A percentile compares a stretch with the other conserved stretches of the same genome.
Conservation (phyloP, 2,329 filamentous ascomycete species). For the Dichotomopilus funicola region DNA sequence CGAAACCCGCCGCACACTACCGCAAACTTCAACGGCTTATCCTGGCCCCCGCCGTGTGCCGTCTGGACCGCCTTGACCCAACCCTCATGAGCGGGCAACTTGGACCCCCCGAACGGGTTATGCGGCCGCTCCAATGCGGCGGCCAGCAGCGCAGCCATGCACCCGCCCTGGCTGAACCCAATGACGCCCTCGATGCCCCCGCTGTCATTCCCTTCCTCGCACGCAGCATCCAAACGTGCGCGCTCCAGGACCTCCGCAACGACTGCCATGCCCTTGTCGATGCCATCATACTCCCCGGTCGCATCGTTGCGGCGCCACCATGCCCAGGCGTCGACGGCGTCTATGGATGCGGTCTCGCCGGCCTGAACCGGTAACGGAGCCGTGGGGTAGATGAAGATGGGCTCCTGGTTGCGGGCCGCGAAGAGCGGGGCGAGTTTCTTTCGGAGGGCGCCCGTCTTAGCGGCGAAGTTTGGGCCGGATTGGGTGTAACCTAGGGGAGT, state of each 20-base stretch:
- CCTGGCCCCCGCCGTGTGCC: conserved; percentile 38
- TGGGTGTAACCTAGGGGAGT: conserved; percentile 69
- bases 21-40: conserved; percentile 55
- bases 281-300: conserved; percentile 56
- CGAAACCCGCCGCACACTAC: conserved; percentile 73
- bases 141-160: conserved; percentile 65
- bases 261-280: conserved; percentile 60
- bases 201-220: not conserved
- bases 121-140: conserved; percentile 56
- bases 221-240: not conserved
- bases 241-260: conserved; percentile 53
- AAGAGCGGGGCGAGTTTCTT: conserved; percentile 75
- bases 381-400: conserved; percentile 60
- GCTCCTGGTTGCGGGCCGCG: conserved; percentile 47
- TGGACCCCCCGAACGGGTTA: not conserved
- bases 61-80: conserved; percentile 43
- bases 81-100: conserved; percentile 18
- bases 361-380: conserved; percentile 57
- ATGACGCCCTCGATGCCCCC: conserved; percentile 57
- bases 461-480: conserved; percentile 75
- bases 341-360: conserved; percentile 43
- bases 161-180: conserved; percentile 78
- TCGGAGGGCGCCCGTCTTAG: conserved; percentile 80
- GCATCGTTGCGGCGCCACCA: conserved; percentile 74
- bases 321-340: conserved; percentile 61